phyloP scores from a whole-genome alignment of 2,329 filamentous ascomycete species.

The Aureobasidium lini region DNA sequence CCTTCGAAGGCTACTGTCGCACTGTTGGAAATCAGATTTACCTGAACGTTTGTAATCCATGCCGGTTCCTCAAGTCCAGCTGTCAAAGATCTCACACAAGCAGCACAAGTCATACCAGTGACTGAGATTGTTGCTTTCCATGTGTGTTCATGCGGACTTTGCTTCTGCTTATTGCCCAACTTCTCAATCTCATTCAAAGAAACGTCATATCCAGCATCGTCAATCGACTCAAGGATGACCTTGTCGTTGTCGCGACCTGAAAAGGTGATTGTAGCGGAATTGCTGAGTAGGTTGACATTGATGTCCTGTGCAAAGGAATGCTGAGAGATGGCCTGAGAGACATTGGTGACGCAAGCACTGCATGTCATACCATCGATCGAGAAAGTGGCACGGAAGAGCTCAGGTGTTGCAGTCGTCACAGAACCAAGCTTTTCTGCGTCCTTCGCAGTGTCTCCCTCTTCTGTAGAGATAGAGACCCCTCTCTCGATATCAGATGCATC shows the following conservation, averaged over 20 bases:
- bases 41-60: slow-evolving; percentile 41
- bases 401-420: neutral
- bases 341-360: slow-evolving; percentile 45
- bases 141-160: neutral
- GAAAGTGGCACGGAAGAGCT: slow-evolving; percentile 31
- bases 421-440: neutral
- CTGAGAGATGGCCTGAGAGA: slow-evolving; percentile 40
- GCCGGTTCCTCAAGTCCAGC: slow-evolving; percentile 37
- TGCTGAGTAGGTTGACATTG: slow-evolving; percentile 44
- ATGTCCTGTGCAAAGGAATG: slow-evolving; percentile 39
- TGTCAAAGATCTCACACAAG: slow-evolving; percentile 45
- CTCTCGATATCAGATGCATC: neutral
- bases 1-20: slow-evolving; percentile 42
- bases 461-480: neutral
- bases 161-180: neutral
- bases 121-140: slow-evolving; percentile 42
- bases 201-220: slow-evolving; percentile 23
- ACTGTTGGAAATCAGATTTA: slow-evolving; percentile 46
- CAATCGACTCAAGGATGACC: slow-evolving; percentile 36
- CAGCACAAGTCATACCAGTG: slow-evolving; percentile 51
- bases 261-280: slow-evolving; percentile 41
- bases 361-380: slow-evolving; percentile 54
- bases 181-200: slow-evolving; percentile 17
- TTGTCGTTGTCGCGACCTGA: slow-evolving; percentile 39
- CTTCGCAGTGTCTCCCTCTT: neutral